Conservation (phyloP, 768 basidiomycete species). For the Russula dissimulans region DNA sequence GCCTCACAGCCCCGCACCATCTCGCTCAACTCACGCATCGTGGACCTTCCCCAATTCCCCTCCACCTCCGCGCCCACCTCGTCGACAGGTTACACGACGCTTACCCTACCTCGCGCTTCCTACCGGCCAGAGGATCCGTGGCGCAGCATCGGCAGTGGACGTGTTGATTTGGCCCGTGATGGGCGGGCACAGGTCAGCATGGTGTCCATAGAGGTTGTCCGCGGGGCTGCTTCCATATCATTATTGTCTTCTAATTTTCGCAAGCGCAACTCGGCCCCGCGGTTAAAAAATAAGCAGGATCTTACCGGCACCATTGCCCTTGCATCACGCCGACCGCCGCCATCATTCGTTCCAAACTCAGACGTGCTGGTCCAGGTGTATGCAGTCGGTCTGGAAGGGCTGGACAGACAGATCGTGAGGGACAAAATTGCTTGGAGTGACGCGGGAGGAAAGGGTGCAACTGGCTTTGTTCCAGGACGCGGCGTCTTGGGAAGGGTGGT, state of each 20-base stretch:
- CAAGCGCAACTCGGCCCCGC: slow-evolving; percentile 9
- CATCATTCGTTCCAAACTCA: slow-evolving; percentile 55
- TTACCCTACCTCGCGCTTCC: slow-evolving; percentile 38
- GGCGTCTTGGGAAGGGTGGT: slow-evolving; percentile 80
- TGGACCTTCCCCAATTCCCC: slow-evolving; percentile 28
- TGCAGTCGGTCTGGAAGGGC: slow-evolving; percentile 74
- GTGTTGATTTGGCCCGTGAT: slow-evolving; percentile 62
- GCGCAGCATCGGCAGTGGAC: slow-evolving; percentile 34
- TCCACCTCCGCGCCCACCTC: slow-evolving; percentile 15
- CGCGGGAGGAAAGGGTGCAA: slow-evolving; percentile 20
- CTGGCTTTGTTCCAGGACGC: slow-evolving; percentile 76
- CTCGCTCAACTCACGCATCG: slow-evolving; percentile 18
- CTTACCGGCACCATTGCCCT: slow-evolving; percentile 24
- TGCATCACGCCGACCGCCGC: slow-evolving; percentile 43
- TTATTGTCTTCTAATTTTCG: slow-evolving; percentile 9
- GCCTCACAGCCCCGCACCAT: slow-evolving; percentile 10
- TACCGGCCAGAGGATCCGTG: slow-evolving; percentile 32
- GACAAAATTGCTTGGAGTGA: slow-evolving; percentile 28
- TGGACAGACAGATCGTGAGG: slow-evolving; percentile 61
- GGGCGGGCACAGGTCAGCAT: slow-evolving; percentile 83
- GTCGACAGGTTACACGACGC: slow-evolving; percentile 31
- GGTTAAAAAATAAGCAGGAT: slow-evolving; percentile 4
- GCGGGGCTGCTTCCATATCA: slow-evolving; percentile 31
- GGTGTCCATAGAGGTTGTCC: slow-evolving; percentile 75
- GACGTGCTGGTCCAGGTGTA: slow-evolving; percentile 81